phyloP scores from a whole-genome alignment of 2,329 filamentous ascomycete species.

The Talaromyces sp. region DNA sequence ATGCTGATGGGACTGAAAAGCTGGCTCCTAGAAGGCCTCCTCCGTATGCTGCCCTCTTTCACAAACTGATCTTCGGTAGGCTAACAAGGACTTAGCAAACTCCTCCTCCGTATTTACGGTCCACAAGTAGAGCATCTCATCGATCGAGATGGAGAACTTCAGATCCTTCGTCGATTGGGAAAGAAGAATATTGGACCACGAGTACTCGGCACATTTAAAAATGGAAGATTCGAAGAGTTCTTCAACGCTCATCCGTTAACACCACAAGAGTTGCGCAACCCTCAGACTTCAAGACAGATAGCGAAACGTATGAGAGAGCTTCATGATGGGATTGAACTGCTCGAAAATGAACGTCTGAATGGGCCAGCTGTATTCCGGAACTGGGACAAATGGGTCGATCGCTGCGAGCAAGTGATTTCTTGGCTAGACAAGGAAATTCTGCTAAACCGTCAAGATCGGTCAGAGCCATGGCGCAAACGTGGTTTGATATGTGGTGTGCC shows the following conservation, averaged over 20 bases:
- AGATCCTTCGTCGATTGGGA: conserved; percentile 78
- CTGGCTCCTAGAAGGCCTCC: conserved; percentile 47
- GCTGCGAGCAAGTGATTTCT: conserved; percentile 51
- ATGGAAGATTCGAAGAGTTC: conserved; percentile 94
- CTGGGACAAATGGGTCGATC: conserved; percentile 87
- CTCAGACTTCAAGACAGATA: conserved; percentile 85
- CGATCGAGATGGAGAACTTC: conserved; percentile 83
- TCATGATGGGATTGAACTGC: conserved; percentile 85
- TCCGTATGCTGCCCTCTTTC: conserved; percentile 43
- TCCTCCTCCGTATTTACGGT: conserved; percentile 88
- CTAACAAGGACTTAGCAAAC: conserved; percentile 52
- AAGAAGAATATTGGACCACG: conserved; percentile 91
- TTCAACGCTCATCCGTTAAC: conserved; percentile 81
- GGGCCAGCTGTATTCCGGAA: conserved; percentile 86
- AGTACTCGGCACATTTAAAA: conserved; percentile 84
- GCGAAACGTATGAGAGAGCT: conserved; percentile 96
- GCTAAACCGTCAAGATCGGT: conserved; percentile 39
- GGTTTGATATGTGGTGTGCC: conserved; percentile 80
- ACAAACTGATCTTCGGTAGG: neutral
- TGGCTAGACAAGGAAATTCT: conserved; percentile 59
- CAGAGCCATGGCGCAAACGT: conserved; percentile 61
- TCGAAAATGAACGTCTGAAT: conserved; percentile 70
- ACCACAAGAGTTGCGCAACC: conserved; percentile 69
- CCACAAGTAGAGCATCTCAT: conserved; percentile 95
- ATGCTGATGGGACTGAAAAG: conserved; percentile 38